Evolutionary conservation across 306 rosid genomes (phyloP).

Genomic region (Alnus rubra): DNA sequence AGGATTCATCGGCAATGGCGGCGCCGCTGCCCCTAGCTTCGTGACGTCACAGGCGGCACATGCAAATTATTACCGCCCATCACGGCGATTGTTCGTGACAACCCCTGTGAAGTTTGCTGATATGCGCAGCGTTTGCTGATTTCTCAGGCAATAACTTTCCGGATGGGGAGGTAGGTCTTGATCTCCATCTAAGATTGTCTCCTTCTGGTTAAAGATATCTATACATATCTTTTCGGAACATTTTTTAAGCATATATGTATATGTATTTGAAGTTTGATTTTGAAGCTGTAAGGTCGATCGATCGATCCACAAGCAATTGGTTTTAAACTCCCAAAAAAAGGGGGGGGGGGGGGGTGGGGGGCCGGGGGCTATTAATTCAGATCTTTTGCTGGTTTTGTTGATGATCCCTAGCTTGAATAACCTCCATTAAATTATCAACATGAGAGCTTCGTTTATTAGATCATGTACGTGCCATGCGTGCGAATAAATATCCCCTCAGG

Average conservation of each 20-base stretch:
- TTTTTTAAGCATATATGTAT: no score
- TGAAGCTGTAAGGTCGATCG: neutral
- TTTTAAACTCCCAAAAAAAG: neutral
- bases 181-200: conserved; percentile 62
- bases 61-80: neutral
- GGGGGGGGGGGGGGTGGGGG: no score
- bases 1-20: neutral
- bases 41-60: neutral
- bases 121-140: neutral
- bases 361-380: neutral
- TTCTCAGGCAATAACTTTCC: conserved; percentile 15
- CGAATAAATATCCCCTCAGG: no score
- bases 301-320: neutral
- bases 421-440: no score
- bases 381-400: no score
- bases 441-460: no score
- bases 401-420: no score
- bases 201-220: conserved; percentile 21
- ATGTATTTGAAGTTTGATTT: neutral
- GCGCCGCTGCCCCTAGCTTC: neutral
- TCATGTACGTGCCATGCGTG: no score
- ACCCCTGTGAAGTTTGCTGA: conserved; percentile 20
- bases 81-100: conserved; percentile 12
- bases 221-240: neutral
- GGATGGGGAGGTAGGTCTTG: conserved; percentile 40